Percentiles rank a stretch among this genome's conserved stretches.
phyloP scores from a whole-genome alignment of 108 stramenopile genomes.

The Skeletonema marinoi region DNA sequence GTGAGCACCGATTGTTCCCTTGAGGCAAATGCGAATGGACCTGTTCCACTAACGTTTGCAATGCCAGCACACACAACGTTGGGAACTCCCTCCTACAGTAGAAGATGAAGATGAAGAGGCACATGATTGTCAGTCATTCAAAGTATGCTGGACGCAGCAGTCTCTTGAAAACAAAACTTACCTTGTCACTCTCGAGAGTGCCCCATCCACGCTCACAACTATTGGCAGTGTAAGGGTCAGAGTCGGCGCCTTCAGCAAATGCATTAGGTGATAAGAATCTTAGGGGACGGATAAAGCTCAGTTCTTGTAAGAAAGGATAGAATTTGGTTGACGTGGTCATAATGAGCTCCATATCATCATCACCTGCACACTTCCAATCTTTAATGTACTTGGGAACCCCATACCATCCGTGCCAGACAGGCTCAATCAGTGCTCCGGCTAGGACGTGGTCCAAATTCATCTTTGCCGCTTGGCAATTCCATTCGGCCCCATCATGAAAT shows the following conservation, averaged over 20 bases:
- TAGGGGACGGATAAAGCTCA: constrained; percentile 48
- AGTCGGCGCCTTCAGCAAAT: constrained; percentile 24
- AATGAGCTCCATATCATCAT: constrained; percentile 20
- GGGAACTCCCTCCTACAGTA: neutral
- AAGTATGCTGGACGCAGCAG: too few species aligned
- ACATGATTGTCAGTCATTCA: too few species aligned
- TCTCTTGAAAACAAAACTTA: neutral
- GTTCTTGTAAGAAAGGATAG: constrained; percentile 49
- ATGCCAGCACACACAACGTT: constrained; percentile 45
- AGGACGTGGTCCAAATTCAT: constrained; percentile 58
- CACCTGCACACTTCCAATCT: constrained; percentile 23
- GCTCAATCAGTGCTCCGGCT: constrained; percentile 20
- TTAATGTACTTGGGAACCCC: constrained; percentile 23
- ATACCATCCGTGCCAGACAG: constrained; percentile 50
- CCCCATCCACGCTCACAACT: constrained; percentile 48
- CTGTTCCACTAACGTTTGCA: constrained; percentile 38
- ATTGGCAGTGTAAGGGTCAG: constrained; percentile 43
- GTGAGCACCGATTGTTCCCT: constrained; percentile 1
- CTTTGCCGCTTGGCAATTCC: constrained; percentile 54
- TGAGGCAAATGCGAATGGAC: constrained; percentile 34
- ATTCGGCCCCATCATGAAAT: constrained; percentile 54
- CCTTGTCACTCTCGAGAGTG: neutral
- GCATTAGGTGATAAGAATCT: constrained; percentile 43
- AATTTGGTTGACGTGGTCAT: constrained; percentile 29
- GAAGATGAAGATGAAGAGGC: too few species aligned